A percentile compares a stretch with the other conserved stretches of the same genome.
phyloP scores from a whole-genome alignment of 2,329 filamentous ascomycete genomes.

The Fusarium chaquense region DNA sequence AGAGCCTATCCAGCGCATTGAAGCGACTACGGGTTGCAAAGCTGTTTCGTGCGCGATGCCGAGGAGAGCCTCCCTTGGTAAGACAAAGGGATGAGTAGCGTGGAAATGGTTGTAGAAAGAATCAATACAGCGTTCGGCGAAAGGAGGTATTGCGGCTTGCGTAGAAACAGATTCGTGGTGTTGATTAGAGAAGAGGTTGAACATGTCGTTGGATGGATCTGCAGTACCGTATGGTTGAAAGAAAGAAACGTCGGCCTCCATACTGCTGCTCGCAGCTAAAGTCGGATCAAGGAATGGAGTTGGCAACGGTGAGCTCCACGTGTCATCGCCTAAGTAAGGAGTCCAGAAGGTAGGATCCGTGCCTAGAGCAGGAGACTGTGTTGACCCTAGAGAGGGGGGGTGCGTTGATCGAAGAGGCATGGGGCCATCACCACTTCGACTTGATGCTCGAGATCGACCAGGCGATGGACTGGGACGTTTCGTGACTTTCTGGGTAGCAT shows the following conservation, averaged over 20 bases:
- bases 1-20: constrained; percentile 68
- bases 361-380: constrained; percentile 35
- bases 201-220: constrained; percentile 45
- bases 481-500: constrained; percentile 58
- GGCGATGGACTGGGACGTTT: constrained; percentile 64
- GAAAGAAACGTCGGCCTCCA: constrained; percentile 24
- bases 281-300: constrained; percentile 20
- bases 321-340: constrained; percentile 25
- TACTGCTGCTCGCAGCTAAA: constrained; percentile 12
- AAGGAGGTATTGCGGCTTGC: constrained; percentile 48
- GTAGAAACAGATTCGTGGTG: constrained; percentile 32
- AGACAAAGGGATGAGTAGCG: constrained; percentile 67
- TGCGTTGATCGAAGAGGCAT: constrained; percentile 58
- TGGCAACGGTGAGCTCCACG: constrained; percentile 41
- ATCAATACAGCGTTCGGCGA: constrained; percentile 67
- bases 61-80: constrained; percentile 65
- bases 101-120: constrained; percentile 71
- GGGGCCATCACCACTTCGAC: constrained; percentile 50
- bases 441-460: constrained; percentile 21
- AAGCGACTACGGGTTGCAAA: constrained; percentile 63
- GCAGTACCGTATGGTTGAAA: constrained; percentile 29
- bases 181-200: constrained; percentile 32
- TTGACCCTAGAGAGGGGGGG: constrained; percentile 51
- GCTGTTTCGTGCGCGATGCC: constrained; percentile 62
- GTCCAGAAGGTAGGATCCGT: constrained; percentile 25